Evolutionary conservation across 495 filamentous ascomycete species (phyloP), one percentile per base, ranked within the genome.

Genomic region (Podospora pseudoanserina): DNA sequence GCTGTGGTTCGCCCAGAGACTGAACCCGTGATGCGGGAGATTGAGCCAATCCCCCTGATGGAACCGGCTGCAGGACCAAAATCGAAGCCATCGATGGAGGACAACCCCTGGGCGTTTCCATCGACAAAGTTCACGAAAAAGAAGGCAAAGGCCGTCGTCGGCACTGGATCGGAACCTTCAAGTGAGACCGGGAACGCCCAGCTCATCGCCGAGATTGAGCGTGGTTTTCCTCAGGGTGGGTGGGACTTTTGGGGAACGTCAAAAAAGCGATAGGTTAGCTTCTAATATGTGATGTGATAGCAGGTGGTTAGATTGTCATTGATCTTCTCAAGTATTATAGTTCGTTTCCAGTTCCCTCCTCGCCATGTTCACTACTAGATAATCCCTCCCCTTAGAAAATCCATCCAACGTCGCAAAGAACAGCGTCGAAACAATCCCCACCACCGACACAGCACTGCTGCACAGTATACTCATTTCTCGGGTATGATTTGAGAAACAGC

Each of bases 361-460:
- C 39, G 9, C 39, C 39, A 11, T 3, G 7, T 49, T 49, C 39
- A 16, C 39, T 49, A 18, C 39, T 49, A 13, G 39, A 49, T 49
- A 11, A 49, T 16, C 39, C 39, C 39, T 49, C 83, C 82, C 11
- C 79, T 78, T 27, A 83, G 69, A 58, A 82, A 78, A 60, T 88
- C 86, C 2, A 85, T 87, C 13, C 13, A 85, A 63, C 0, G 83
- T 83, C 2, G 85, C 84, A 83, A 84, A 86, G 71, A 87, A 86
- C 0, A 87, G 75, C 0, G 85, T 88, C 0, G 80, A 80, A 0
- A 84, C 71, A 20, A 87, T 86, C 4, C 85, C 85, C 13, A 85
- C 79, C 1, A 82, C 85, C 0, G 79, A 78, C 0, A 86, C 79
- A 1, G 81, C 84, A 67, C 63, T 86, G 83, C 0, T 74, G 18